Percentiles rank a stretch among this genome's conserved stretches.
Conservation (phyloP, 768 basidiomycete genomes). For the Leccinum variicolor region DNA sequence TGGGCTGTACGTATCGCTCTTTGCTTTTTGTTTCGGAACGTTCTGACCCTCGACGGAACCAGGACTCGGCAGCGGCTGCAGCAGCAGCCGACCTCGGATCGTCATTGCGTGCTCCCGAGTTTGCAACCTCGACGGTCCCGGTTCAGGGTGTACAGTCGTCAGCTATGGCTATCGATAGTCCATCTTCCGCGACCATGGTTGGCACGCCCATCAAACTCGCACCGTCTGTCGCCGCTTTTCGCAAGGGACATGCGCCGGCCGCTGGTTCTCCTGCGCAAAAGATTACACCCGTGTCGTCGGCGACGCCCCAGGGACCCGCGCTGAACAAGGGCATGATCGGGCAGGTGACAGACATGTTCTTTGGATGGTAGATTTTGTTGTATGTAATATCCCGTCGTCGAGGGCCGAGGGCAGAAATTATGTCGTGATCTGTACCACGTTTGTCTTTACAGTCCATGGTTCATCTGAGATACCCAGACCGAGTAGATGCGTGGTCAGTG, state of each 20-base stretch:
- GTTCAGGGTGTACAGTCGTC: conserved; percentile 28
- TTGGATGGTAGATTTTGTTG: conserved; percentile 60
- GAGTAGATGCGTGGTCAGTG: not conserved
- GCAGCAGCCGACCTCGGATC: conserved; percentile 52
- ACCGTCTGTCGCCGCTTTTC: conserved; percentile 71
- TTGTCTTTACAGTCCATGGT: not conserved
- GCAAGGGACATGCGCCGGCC: conserved; percentile 39
- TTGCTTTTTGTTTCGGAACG: not conserved
- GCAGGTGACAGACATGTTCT: conserved; percentile 77
- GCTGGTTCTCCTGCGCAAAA: conserved; percentile 23
- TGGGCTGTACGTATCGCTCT: conserved; percentile 62
- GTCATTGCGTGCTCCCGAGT: conserved; percentile 17
- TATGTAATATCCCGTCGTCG: not conserved
- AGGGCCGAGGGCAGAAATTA: not conserved
- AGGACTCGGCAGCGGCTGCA: conserved; percentile 53
- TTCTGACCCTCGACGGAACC: conserved; percentile 2
- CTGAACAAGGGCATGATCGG: conserved; percentile 62
- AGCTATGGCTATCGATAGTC: conserved; percentile 48
- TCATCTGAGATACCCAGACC: not conserved
- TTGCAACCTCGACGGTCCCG: not conserved
- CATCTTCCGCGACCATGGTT: conserved; percentile 41
- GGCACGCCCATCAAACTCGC: conserved; percentile 73
- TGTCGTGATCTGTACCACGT: not conserved
- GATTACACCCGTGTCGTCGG: conserved; percentile 9
- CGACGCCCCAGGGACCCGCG: conserved; percentile 24